Evolutionary conservation across 495 filamentous ascomycete species (phyloP).

Genomic region (Talaromyces thailandensis): DNA sequence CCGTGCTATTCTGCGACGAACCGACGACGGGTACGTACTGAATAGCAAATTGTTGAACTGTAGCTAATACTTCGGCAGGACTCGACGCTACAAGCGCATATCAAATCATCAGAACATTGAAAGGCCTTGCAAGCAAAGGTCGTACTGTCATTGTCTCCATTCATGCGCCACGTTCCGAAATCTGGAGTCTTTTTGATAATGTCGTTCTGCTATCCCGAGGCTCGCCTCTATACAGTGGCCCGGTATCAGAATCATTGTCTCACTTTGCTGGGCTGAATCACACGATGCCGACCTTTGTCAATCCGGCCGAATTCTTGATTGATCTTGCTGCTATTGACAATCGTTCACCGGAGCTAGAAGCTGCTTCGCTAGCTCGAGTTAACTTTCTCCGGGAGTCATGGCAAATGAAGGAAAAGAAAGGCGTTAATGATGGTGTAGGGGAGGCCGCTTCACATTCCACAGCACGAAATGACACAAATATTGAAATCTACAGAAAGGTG

Average conservation of each 20-base stretch:
- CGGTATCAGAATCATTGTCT: slow-evolving; percentile 36
- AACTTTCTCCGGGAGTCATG: slow-evolving; percentile 45
- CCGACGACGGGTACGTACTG: slow-evolving; percentile 46
- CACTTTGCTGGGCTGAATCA: slow-evolving; percentile 51
- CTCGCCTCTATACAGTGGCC: slow-evolving; percentile 55
- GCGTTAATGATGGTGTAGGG: slow-evolving; percentile 14
- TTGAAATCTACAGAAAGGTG: slow-evolving; percentile 17
- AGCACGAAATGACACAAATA: background rate
- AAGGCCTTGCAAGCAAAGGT: slow-evolving; percentile 53
- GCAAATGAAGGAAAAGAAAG: slow-evolving; percentile 17
- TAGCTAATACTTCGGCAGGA: slow-evolving; percentile 18
- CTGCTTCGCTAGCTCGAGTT: slow-evolving; percentile 44
- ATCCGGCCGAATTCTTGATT: slow-evolving; percentile 65
- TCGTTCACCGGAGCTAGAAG: slow-evolving; percentile 50
- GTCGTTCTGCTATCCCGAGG: slow-evolving; percentile 56
- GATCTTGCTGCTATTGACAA: slow-evolving; percentile 65
- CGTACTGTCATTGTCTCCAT: slow-evolving; percentile 64
- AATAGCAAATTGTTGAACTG: background rate
- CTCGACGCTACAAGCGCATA: slow-evolving; percentile 69
- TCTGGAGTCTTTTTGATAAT: slow-evolving; percentile 65
- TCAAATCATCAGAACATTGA: slow-evolving; percentile 60
- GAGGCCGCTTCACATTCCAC: slow-evolving; percentile 9
- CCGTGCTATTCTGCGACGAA: slow-evolving; percentile 66
- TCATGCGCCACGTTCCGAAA: slow-evolving; percentile 66
- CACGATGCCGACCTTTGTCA: slow-evolving; percentile 55